These are phyloP conservation scores for Pestalotiopsis sp. DNA, from an alignment of 2,329 filamentous ascomycete genomes.

Conservation along the genomic window DNA sequence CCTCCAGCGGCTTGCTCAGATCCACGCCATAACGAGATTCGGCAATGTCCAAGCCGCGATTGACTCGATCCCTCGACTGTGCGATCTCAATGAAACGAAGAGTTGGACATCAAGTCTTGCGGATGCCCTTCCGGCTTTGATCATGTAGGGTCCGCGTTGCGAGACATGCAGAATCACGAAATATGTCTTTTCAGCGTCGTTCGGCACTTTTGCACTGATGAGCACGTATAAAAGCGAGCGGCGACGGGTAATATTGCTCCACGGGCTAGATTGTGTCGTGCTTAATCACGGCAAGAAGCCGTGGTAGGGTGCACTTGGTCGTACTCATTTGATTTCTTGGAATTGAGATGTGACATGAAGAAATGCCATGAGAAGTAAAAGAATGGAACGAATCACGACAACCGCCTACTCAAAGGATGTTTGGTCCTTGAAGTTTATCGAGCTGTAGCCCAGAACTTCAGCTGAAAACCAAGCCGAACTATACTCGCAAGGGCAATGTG, in stretches of 20 bases:
- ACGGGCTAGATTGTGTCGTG: too few relatives aligned
- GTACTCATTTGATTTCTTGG: too few relatives aligned
- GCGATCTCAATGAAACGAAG: constrained; percentile 27
- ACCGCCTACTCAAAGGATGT: neutral
- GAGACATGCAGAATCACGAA: neutral
- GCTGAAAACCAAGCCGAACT: neutral
- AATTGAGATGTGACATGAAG: neutral
- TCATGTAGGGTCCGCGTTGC: neutral
- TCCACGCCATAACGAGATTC: constrained; percentile 38
- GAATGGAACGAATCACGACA: too few relatives aligned
- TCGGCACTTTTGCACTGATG: neutral
- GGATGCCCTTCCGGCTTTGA: neutral
- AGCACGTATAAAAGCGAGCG: too few relatives aligned
- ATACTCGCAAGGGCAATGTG: neutral
- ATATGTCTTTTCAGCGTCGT: too few relatives aligned
- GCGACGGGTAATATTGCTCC: too few relatives aligned
- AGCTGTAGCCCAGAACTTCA: neutral
- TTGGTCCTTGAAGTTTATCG: neutral
- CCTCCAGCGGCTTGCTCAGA: constrained; percentile 26
- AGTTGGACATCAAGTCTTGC: neutral
- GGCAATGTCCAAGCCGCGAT: constrained; percentile 41
- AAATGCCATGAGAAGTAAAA: neutral
- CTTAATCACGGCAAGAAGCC: too few relatives aligned
- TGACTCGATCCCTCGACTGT: constrained; percentile 35
- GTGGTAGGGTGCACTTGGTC: too few relatives aligned